A percentile compares a stretch with the other conserved stretches of the same genome.
Evolutionary conservation across 208 protist genomes (phyloP).

Genomic region (Angomonas ambiguus): DNA sequence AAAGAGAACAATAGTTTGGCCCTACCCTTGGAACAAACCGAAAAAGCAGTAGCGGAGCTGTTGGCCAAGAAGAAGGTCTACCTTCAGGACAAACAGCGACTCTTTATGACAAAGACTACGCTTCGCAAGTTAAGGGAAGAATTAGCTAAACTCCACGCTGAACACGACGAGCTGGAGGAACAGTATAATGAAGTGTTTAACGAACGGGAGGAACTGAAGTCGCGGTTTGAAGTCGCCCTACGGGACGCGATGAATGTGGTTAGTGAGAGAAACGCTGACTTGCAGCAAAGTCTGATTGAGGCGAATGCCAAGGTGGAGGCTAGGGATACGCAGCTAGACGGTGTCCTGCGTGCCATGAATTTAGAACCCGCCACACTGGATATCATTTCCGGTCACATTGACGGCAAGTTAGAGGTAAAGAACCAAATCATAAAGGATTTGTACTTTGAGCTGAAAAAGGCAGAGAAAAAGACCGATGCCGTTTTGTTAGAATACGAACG

Average conservation of each 20-base stretch:
- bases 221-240: constrained; percentile 90
- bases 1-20: constrained; percentile 94
- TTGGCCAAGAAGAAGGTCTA: constrained; percentile 90
- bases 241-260: constrained; percentile 83
- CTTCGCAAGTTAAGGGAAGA: constrained; percentile 80
- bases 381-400: constrained; percentile 85
- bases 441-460: constrained; percentile 92
- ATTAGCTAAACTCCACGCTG: constrained; percentile 74
- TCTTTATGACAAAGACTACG: constrained; percentile 78
- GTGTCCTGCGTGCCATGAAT: constrained; percentile 90
- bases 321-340: constrained; percentile 85
- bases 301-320: constrained; percentile 71
- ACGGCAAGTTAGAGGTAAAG: constrained; percentile 88
- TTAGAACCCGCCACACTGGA: constrained; percentile 88
- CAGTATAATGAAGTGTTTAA: constrained; percentile 83
- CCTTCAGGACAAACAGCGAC: constrained; percentile 92
- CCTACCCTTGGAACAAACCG: constrained; percentile 91
- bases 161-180: constrained; percentile 88
- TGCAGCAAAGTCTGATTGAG: constrained; percentile 79
- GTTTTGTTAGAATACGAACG: constrained; percentile 79
- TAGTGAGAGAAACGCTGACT: constrained; percentile 72
- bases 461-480: constrained; percentile 53
- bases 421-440: constrained; percentile 95
- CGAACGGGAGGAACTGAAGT: constrained; percentile 93
- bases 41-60: constrained; percentile 87